Percentiles rank a stretch among this genome's conserved stretches.
Evolutionary conservation across 805 yeast genomes (phyloP).

Genomic region (Zygoascus bituminiphila): DNA sequence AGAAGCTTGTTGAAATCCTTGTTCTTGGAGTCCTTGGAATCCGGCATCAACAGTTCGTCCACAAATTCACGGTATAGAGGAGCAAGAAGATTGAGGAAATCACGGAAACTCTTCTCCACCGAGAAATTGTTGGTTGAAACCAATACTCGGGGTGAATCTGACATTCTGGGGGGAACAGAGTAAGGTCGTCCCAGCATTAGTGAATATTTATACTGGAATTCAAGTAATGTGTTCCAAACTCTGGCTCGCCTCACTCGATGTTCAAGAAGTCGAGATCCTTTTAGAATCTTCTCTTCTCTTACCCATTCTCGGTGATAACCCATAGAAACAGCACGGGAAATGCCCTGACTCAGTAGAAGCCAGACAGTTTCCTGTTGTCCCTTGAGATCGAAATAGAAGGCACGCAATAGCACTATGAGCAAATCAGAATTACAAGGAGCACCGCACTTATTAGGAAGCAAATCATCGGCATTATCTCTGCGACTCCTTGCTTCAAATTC

Average conservation of each 20-base stretch:
- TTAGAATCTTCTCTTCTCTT: not conserved
- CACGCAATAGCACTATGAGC: constrained; percentile 5
- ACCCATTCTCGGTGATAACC: constrained; percentile 28
- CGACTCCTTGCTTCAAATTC: constrained; percentile 4
- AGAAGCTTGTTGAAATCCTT: constrained; percentile 6
- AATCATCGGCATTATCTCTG: not conserved
- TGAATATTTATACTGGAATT: constrained; percentile 10
- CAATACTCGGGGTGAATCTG: constrained; percentile 6
- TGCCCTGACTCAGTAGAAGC: constrained; percentile 36
- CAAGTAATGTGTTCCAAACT: constrained; percentile 12
- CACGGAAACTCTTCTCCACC: constrained; percentile 12
- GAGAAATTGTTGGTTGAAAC: constrained; percentile 3
- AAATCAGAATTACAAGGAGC: not conserved
- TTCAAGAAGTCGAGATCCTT: not conserved
- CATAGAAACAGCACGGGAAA: constrained; percentile 36
- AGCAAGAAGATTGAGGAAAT: constrained; percentile 9
- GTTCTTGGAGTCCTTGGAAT: not conserved
- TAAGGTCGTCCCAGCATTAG: constrained; percentile 15
- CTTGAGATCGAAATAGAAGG: constrained; percentile 7
- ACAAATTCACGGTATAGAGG: constrained; percentile 11
- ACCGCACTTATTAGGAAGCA: not conserved
- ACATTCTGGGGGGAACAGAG: constrained; percentile 3
- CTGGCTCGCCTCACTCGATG: constrained; percentile 2
- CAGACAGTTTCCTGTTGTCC: constrained; percentile 24
- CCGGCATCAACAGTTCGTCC: constrained; percentile 7